A percentile compares a stretch with the other conserved stretches of the same genome.
Evolutionary conservation across 495 filamentous ascomycete species (phyloP).

Genomic region (Penicillium maclennaniae): DNA sequence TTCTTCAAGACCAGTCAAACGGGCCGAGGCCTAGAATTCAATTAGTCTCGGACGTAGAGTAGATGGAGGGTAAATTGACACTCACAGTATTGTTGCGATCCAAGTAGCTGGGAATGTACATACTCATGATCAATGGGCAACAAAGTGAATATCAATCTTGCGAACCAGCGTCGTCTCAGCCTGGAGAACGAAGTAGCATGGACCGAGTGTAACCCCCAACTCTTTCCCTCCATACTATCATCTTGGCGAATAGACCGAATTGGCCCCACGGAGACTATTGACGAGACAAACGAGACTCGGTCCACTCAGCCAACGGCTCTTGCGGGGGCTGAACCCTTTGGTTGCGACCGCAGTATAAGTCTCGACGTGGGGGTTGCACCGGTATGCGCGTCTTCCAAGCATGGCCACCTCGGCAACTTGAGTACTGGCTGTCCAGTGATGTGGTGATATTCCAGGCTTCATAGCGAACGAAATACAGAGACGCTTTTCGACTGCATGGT

Average conservation of each 20-base stretch:
- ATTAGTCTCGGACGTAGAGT: background rate
- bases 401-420: background rate
- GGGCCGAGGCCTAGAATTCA: constrained; percentile 36
- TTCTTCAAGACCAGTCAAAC: constrained; percentile 49
- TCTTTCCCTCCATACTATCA: background rate
- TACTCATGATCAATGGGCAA: constrained; percentile 63
- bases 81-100: constrained; percentile 61
- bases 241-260: background rate
- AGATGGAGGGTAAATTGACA: background rate
- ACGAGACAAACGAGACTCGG: background rate
- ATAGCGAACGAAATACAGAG: background rate
- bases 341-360: background rate
- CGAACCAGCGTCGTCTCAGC: constrained; percentile 51
- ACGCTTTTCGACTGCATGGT: background rate
- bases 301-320: constrained; percentile 7
- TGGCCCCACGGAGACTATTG: constrained; percentile 1
- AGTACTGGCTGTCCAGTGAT: background rate
- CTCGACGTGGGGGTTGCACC: background rate
- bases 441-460: background rate
- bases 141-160: constrained; percentile 60
- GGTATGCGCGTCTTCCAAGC: background rate
- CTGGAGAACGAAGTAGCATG: background rate
- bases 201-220: constrained; percentile 8
- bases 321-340: background rate
- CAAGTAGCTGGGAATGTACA: constrained; percentile 82